phyloP scores from a whole-genome alignment of 2,329 filamentous ascomycete genomes.

The Erysiphe pisi region DNA sequence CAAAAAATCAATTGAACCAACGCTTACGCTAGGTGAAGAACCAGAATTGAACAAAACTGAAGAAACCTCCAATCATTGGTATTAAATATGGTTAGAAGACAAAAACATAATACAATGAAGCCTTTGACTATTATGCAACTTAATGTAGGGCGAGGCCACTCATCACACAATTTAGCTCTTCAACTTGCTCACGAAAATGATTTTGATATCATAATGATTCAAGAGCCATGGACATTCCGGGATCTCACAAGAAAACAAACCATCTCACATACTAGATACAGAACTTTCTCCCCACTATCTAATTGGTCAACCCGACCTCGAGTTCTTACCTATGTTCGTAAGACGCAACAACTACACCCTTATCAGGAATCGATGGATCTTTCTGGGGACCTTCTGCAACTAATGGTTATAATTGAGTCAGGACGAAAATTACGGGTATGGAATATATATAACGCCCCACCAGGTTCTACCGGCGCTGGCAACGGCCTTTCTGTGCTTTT shows the following conservation, averaged over 20 bases:
- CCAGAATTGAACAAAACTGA: too few relatives aligned
- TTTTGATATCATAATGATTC: not conserved
- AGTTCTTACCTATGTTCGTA: not conserved
- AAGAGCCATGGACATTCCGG: constrained; percentile 6
- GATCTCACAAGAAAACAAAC: not conserved
- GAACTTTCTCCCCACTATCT: not conserved
- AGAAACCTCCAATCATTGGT: too few relatives aligned
- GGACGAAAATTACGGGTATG: not conserved
- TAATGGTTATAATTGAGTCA: not conserved
- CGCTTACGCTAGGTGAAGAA: too few relatives aligned
- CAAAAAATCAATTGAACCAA: too few relatives aligned
- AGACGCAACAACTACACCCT: too few relatives aligned
- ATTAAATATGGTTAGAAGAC: too few relatives aligned
- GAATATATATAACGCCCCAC: constrained; percentile 17
- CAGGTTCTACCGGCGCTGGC: not conserved
- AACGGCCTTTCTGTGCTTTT: not conserved
- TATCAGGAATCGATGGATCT: too few relatives aligned
- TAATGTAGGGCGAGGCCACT: not conserved
- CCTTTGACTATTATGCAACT: too few relatives aligned
- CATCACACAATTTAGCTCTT: not conserved
- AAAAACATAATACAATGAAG: too few relatives aligned
- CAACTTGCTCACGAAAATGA: not conserved
- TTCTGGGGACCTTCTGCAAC: not conserved
- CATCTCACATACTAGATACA: not conserved
- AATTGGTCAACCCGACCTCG: not conserved